A percentile compares a stretch with the other conserved stretches of the same genome.
phyloP scores from a whole-genome alignment of 108 stramenopile genomes.

The Schizochytrium sp. region DNA sequence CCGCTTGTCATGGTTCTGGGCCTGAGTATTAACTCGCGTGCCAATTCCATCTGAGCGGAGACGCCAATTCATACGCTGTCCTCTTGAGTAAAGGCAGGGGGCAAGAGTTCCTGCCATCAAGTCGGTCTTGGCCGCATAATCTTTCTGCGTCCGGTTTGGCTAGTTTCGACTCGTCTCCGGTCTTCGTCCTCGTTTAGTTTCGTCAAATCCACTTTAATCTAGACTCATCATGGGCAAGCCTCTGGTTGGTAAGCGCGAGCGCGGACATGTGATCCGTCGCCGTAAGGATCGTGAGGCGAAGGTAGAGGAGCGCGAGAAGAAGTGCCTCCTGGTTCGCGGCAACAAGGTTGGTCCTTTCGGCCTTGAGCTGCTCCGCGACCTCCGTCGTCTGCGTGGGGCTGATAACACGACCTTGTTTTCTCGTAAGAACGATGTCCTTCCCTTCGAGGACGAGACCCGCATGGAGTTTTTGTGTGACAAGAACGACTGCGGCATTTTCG shows the following conservation, averaged over 20 bases:
- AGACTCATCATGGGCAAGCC: constrained; percentile 27
- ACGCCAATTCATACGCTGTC: too few relatives aligned
- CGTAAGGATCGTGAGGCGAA: background rate
- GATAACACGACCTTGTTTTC: constrained; percentile 66
- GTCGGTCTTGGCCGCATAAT: too few relatives aligned
- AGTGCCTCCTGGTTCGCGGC: constrained; percentile 35
- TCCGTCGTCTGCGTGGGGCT: constrained; percentile 2
- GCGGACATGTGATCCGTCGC: constrained; percentile 57
- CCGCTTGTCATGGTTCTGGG: too few relatives aligned
- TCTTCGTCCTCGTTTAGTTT: too few relatives aligned
- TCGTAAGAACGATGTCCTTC: constrained; percentile 72
- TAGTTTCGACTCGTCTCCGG: too few relatives aligned
- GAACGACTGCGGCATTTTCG: constrained; percentile 94
- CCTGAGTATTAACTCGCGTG: too few relatives aligned
- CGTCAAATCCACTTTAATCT: too few relatives aligned
- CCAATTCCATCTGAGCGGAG: too few relatives aligned
- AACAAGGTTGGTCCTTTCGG: constrained; percentile 46
- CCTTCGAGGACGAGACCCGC: constrained; percentile 74
- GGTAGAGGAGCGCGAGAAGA: constrained; percentile 31
- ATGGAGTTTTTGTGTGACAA: constrained; percentile 81
- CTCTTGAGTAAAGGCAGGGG: too few relatives aligned
- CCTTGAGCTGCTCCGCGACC: constrained; percentile 39
- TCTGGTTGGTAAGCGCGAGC: constrained; percentile 48
- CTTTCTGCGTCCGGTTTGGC: too few relatives aligned
- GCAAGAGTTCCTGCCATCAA: too few relatives aligned